These are phyloP conservation scores for Allium cepa DNA, from an alignment of 106 monocot species.

Conservation along the genomic window DNA sequence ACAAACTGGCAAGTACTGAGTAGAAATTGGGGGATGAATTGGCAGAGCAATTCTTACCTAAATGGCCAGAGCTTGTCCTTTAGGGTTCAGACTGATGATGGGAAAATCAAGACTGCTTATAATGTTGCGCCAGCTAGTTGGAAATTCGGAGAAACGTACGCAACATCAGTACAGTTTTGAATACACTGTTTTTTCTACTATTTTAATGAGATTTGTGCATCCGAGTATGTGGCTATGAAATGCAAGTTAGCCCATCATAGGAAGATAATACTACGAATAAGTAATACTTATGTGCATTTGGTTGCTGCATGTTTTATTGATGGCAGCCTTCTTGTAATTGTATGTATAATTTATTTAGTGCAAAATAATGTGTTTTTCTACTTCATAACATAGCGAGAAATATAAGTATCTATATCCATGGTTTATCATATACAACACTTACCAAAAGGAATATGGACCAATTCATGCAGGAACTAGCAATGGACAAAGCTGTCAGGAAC, in stretches of 20 bases:
- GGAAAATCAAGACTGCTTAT: conserved; percentile 15
- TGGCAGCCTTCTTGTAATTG: not conserved
- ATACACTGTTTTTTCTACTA: no score
- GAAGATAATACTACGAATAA: not conserved
- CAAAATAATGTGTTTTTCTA: no score
- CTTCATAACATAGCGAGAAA: no score
- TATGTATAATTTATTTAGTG: no score
- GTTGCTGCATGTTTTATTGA: conserved; percentile 2
- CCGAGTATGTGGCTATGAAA: not conserved
- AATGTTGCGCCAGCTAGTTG: conserved; percentile 45
- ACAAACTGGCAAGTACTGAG: conserved; percentile 44
- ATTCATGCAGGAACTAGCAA: no score
- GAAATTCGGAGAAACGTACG: conserved; percentile 51
- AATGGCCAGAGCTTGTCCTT: conserved; percentile 51
- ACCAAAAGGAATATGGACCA: no score
- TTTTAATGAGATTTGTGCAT: not conserved
- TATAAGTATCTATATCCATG: no score
- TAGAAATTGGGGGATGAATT: conserved; percentile 71
- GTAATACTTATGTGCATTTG: not conserved
- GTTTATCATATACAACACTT: no score
- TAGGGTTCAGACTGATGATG: conserved; percentile 44
- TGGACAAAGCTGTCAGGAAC: no score
- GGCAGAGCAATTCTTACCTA: conserved; percentile 41
- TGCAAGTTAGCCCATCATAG: not conserved
- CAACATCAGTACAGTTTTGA: conserved; percentile 22